A percentile compares a stretch with the other conserved stretches of the same genome.
Evolutionary conservation across 192 early-diverging fungal genomes (phyloP).

Genomic region (Coemansia sp.): DNA sequence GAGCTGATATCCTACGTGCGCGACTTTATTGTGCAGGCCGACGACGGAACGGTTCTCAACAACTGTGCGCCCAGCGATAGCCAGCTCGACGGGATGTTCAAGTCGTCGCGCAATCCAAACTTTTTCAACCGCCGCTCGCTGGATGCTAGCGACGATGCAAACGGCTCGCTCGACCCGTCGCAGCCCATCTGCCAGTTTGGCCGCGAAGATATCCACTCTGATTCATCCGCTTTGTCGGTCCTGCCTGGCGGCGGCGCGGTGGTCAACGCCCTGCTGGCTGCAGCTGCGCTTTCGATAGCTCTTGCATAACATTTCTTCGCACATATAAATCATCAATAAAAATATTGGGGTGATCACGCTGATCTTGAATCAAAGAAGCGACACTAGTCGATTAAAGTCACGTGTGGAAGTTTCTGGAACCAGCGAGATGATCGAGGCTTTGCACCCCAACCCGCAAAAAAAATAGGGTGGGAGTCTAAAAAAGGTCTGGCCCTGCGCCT

Average conservation of each 20-base stretch:
- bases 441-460: background rate
- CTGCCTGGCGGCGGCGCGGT: background rate
- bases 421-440: background rate
- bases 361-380: no score
- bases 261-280: background rate
- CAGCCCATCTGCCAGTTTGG: slow-evolving; percentile 39
- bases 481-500: background rate
- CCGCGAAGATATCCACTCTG: slow-evolving; percentile 14
- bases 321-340: background rate
- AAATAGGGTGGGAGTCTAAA: background rate
- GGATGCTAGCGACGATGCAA: background rate
- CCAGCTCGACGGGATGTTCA: slow-evolving; percentile 37
- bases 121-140: slow-evolving; percentile 44
- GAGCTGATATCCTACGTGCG: slow-evolving; percentile 59
- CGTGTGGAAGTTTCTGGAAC: background rate
- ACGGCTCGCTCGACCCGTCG: slow-evolving; percentile 12
- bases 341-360: no score
- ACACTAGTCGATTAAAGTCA: no score
- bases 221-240: background rate
- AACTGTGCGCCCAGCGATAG: slow-evolving; percentile 45
- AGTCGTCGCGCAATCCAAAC: slow-evolving; percentile 36
- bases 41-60: slow-evolving; percentile 27
- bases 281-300: background rate
- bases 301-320: background rate
- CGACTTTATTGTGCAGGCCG: slow-evolving; percentile 38